A percentile compares a stretch with the other conserved stretches of the same genome.
Conservation (phyloP, 2,329 filamentous ascomycete species). For the Davidsoniella virescens region DNA sequence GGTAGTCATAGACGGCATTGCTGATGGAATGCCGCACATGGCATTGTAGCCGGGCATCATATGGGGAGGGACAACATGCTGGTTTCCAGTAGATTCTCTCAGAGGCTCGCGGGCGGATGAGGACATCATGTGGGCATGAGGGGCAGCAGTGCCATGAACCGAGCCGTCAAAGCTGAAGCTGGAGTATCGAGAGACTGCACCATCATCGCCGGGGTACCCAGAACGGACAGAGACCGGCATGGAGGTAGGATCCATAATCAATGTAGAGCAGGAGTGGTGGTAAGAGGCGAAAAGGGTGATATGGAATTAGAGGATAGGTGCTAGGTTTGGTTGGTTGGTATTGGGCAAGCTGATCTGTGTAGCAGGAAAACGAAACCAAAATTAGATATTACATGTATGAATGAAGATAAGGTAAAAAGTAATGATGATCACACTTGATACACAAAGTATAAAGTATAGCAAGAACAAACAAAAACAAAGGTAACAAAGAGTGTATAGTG, state of each 20-base stretch:
- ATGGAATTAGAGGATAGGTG: not conserved
- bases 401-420: not conserved
- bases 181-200: constrained; percentile 3
- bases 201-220: constrained; percentile 2
- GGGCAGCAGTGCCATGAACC: constrained; percentile 29
- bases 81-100: constrained; percentile 1
- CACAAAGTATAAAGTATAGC: not conserved
- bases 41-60: constrained; percentile 10
- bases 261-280: not conserved
- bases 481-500: not conserved
- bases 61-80: not conserved
- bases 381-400: not conserved
- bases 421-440: not conserved
- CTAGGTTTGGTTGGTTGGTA: too few species aligned
- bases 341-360: not conserved
- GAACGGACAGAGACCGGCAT: constrained; percentile 5
- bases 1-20: constrained; percentile 1
- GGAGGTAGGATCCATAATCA: constrained; percentile 7
- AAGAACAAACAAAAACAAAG: not conserved
- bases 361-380: not conserved
- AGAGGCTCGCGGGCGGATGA: constrained; percentile 3
- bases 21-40: constrained; percentile 4
- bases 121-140: constrained; percentile 31
- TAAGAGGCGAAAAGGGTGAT: not conserved
- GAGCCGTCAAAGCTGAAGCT: constrained; percentile 13